A percentile compares a stretch with the other conserved stretches of the same genome.
Evolutionary conservation across 2,329 filamentous ascomycete genomes (phyloP).

Genomic region (Aschersonia sp.): DNA sequence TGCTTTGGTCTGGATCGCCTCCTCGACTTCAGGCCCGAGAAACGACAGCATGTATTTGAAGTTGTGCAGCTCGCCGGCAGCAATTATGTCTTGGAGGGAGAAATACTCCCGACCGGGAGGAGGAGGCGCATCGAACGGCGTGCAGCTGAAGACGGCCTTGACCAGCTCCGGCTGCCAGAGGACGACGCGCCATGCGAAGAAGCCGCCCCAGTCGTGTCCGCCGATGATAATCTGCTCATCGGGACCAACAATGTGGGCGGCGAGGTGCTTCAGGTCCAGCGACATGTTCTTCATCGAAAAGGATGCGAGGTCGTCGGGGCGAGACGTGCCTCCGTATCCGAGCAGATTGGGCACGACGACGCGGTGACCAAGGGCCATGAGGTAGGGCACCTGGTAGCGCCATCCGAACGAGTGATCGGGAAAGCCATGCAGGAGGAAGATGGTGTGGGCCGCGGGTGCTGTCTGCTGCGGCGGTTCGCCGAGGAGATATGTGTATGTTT

Average conservation of each 20-base stretch:
- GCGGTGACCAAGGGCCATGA: slow-evolving; percentile 57
- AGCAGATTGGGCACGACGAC: slow-evolving; percentile 79
- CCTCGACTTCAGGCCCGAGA: slow-evolving; percentile 50
- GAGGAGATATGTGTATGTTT: slow-evolving; percentile 54
- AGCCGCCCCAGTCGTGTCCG: slow-evolving; percentile 88
- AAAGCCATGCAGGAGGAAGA: slow-evolving; percentile 57
- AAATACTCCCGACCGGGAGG: slow-evolving; percentile 29
- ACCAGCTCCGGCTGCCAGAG: slow-evolving; percentile 62
- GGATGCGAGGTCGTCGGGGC: slow-evolving; percentile 42
- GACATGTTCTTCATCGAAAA: slow-evolving; percentile 62
- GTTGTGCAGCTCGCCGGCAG: slow-evolving; percentile 40
- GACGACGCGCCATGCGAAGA: slow-evolving; percentile 58
- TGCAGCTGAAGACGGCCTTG: slow-evolving; percentile 65
- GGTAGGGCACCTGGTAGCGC: slow-evolving; percentile 73
- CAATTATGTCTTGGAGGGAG: slow-evolving; percentile 41
- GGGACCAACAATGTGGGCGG: slow-evolving; percentile 34
- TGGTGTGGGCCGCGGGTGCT: slow-evolving; percentile 25
- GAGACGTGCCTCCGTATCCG: slow-evolving; percentile 67
- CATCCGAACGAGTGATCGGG: slow-evolving; percentile 76
- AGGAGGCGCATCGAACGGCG: slow-evolving; percentile 51
- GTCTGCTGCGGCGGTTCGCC: slow-evolving; percentile 29
- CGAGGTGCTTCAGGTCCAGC: slow-evolving; percentile 61
- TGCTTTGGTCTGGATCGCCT: slow-evolving; percentile 37
- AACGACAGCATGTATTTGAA: slow-evolving; percentile 81
- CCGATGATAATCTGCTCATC: slow-evolving; percentile 57